Base-by-base conservation (phyloP, 1,284 basidiomycete species). In the Phellinidium pouzarii region DNA sequence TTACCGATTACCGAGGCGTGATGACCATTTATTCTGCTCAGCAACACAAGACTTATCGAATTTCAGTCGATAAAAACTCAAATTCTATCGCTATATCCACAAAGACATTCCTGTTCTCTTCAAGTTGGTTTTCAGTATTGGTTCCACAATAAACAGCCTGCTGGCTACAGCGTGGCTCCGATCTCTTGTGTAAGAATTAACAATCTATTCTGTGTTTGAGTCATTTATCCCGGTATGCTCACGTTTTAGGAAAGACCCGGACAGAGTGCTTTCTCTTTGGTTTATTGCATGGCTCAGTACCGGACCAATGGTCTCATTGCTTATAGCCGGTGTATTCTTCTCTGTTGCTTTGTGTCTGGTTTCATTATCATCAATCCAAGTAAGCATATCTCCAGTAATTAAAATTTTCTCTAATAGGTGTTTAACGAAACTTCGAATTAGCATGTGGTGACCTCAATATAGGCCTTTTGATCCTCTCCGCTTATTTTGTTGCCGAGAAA, bases 231-330 rank as follows among this genome's bases (percentile, higher is more conserved):
- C 37, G 29, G 6, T 38, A 17, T 31, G 6, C 12, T 12, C 29
- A 31, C 29, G 12, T 31, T 14, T 14, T 17, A 50, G 50, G 4
- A 41, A 44, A 23, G 51, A 53, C 8, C 51, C 45, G 22, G 19
- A 42, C 20, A 26, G 17, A 22, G 25, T 23, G n/a, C 26, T 53
- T 27, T 44, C 51, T 8, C 19, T 31, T 6, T 42, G 51, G 51
- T 44, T 44, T 9, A 44, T 17, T 38, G 45, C 38, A 12, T 53
- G 51, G 34, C 34, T 53, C 9, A 53, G 31, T 17, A 41, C 25
- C 8, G 51, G 51, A n/a, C 51, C 51, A 6, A 47, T 48, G 51
- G 29, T 47, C 23, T 27, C 51, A 17, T 22, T 47, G 22, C 20
- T 53, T 8, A 25, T 47, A 9, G n/a, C 51, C 11, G 51, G 25